Evolutionary conservation across 2,329 filamentous ascomycete genomes (phyloP), one percentile per base, ranked within the genome.

Genomic region (Xylaria sp.): DNA sequence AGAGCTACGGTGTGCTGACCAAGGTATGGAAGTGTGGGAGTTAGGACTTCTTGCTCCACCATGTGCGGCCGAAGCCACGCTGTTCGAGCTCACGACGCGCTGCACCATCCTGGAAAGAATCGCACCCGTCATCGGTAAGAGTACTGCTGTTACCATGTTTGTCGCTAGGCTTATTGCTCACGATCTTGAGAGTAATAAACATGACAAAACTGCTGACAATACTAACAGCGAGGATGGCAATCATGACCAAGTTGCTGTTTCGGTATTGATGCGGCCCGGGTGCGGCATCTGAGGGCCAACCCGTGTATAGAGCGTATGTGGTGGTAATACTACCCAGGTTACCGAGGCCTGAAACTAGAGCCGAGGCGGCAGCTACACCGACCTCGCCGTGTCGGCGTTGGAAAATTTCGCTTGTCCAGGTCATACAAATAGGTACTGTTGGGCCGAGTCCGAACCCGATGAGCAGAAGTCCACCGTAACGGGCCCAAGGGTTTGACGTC

Each of bases 391-490:
- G 94, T 13, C 94, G 90, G 36, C 87, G 87, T 80, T 97, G 93
- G 83, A 97, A 97, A 75, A 97, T 91, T 79, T 97, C 92, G 69
- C 89, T 92, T 36, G 92, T 93, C 94, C 94, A 97, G 39, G 93
- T 91, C 94, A 97, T 97, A 78, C 92, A 95, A 75, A 95, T 95
- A 11, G 94, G 94, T 0, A 97, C 93, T 0, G 94, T 97, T 3
- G 94, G 94, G 1, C 94, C 94, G 1, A 97, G 89, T 0, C 94
- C 94, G 74, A 97, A 97, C 4, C 94, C 94, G 39, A 97, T 91
- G 81, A 97, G 90, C 57, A 97, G 82, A n/a, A 97, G 87, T 3
- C 94, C 94, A 54, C 92, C 92, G 76, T 97, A 97, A 47, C 93
- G 89, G 1, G 92, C 90, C 93, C 93, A 97, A 42, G 90, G 88